Conservation (phyloP, 1,284 basidiomycete genomes). For the Apiotrichum laibachii region DNA sequence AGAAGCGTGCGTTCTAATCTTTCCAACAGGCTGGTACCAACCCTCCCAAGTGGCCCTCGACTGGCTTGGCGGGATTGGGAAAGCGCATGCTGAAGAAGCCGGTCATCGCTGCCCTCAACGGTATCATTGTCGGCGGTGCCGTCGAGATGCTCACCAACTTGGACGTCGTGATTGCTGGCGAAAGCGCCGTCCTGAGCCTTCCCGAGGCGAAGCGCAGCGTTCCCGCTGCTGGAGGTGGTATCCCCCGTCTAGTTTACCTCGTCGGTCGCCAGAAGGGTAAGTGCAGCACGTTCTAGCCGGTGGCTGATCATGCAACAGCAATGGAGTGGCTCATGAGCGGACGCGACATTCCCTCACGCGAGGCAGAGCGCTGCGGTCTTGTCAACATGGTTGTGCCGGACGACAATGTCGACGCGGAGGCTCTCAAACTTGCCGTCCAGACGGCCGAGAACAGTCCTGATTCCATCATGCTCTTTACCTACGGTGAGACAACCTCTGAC, state of each 20-base stretch:
- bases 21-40: background rate
- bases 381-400: constrained; percentile 20
- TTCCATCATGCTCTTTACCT: constrained; percentile 5
- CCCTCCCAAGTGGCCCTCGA: background rate
- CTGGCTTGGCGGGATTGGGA: constrained; percentile 8
- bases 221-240: constrained; percentile 10
- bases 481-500: constrained; percentile 4
- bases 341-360: constrained; percentile 13
- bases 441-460: constrained; percentile 17
- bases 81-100: constrained; percentile 12
- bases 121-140: constrained; percentile 17
- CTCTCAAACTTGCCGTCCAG: constrained; percentile 12
- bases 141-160: constrained; percentile 21
- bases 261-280: constrained; percentile 19
- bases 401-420: constrained; percentile 11
- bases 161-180: constrained; percentile 17
- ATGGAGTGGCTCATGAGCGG: constrained; percentile 19
- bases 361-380: constrained; percentile 9
- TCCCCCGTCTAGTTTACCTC: constrained; percentile 15
- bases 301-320: constrained; percentile 5
- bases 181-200: constrained; percentile 10
- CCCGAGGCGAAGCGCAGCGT: constrained; percentile 21
- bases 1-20: background rate
- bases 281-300: background rate
- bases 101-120: constrained; percentile 14